These are phyloP conservation scores for Saturnispora dispora DNA, from an alignment of 805 yeast genomes.

Conservation along the genomic window DNA sequence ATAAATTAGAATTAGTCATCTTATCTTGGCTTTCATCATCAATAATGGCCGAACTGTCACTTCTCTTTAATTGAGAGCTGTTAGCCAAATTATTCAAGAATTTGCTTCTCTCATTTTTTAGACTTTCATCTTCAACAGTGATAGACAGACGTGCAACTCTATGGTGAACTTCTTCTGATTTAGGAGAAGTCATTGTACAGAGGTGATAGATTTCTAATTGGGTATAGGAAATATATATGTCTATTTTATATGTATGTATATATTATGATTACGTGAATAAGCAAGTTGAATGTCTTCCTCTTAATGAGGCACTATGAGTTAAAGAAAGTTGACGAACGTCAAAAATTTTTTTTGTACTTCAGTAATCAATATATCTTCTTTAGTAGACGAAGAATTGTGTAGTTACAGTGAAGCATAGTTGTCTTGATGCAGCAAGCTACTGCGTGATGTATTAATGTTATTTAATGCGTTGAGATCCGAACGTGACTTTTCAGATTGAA, in stretches of 20 bases:
- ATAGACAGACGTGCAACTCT: conserved; percentile 26
- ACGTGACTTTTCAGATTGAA: not conserved
- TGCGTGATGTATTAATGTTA: not conserved
- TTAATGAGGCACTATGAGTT: not conserved
- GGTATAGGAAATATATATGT: not conserved
- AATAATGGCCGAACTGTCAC: not conserved
- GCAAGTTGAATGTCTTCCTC: not conserved
- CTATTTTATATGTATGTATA: too few species aligned
- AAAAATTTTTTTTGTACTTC: not conserved
- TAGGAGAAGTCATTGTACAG: conserved; percentile 1
- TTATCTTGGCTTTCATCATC: conserved; percentile 22
- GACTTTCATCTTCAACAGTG: conserved; percentile 15
- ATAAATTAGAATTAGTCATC: conserved; percentile 4
- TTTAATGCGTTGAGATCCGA: not conserved
- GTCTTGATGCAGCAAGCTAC: not conserved
- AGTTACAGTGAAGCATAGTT: not conserved
- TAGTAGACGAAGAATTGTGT: not conserved
- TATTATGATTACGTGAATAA: not conserved
- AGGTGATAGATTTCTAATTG: not conserved
- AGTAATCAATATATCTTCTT: too few species aligned
- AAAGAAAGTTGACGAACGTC: not conserved
- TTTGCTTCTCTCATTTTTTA: conserved; percentile 12
- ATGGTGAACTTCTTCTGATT: conserved; percentile 12
- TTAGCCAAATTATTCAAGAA: conserved; percentile 11
- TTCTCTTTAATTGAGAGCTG: not conserved